Conservation (phyloP, 306 rosid genomes). For the Mimosa bimucronata region DNA sequence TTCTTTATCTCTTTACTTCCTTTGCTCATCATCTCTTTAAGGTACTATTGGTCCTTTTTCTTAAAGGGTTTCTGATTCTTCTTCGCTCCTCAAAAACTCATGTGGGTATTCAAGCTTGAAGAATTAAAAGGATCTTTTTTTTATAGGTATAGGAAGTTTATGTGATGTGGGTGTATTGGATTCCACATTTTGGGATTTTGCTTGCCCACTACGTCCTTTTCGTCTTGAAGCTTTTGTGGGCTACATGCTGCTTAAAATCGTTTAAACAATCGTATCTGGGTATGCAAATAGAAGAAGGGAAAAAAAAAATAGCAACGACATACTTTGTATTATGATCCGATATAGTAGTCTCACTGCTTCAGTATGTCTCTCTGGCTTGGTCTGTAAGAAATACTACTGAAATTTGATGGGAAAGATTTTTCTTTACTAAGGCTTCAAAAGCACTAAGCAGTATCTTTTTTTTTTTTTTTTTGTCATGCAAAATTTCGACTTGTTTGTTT, state of each 20-base stretch:
- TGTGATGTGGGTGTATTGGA: neutral
- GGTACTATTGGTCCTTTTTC: neutral
- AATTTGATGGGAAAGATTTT: neutral
- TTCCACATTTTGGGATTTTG: neutral
- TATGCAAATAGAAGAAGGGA: too few relatives aligned
- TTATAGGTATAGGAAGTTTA: neutral
- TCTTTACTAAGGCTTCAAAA: neutral
- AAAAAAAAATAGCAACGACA: neutral
- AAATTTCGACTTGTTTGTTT: too few relatives aligned
- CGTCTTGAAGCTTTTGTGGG: conserved; percentile 33
- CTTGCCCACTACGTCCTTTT: conserved; percentile 39
- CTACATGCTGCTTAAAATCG: conserved; percentile 31
- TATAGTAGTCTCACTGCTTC: neutral
- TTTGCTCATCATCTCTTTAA: conserved; percentile 35
- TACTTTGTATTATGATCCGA: neutral
- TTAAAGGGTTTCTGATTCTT: neutral
- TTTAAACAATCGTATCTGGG: conserved; percentile 15
- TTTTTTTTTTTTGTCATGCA: too few relatives aligned
- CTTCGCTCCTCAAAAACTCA: neutral
- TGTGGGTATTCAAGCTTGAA: neutral
- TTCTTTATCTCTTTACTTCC: conserved; percentile 44
- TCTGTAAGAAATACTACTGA: neutral
- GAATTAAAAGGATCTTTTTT: neutral
- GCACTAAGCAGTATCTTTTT: too few relatives aligned
- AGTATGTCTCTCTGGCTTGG: too few relatives aligned